Percentiles rank a stretch among this genome's conserved stretches.
phyloP scores from a whole-genome alignment of 2,329 filamentous ascomycete species.

The Venturia nashicola region DNA sequence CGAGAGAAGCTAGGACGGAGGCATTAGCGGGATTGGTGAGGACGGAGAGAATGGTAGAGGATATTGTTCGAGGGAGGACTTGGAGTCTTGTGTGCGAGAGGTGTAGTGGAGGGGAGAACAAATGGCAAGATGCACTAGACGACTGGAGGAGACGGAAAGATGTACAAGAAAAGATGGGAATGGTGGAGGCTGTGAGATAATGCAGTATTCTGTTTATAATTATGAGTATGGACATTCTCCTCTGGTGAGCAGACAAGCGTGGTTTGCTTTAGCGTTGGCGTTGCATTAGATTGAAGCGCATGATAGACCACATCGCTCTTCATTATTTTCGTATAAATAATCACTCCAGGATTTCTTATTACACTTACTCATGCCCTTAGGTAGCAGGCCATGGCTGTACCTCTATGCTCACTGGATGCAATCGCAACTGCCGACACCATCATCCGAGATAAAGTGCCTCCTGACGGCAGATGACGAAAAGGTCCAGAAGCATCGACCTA shows the following conservation, averaged over 20 bases:
- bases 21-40: conserved; percentile 59
- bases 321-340: background rate
- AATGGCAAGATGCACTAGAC: background rate
- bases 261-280: background rate
- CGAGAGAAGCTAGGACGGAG: conserved; percentile 68
- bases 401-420: no score
- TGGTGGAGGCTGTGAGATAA: background rate
- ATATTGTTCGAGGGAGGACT: conserved; percentile 66
- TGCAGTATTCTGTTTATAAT: background rate
- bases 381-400: no score
- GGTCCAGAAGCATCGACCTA: no score
- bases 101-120: conserved; percentile 38
- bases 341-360: no score
- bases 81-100: conserved; percentile 69
- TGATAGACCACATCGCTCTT: background rate
- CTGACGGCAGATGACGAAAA: no score
- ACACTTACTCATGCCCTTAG: no score
- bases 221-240: background rate
- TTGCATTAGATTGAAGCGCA: background rate
- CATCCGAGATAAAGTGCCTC: no score
- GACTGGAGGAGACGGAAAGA: background rate
- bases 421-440: no score
- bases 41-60: conserved; percentile 65
- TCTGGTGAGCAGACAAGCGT: background rate
- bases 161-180: background rate